phyloP scores from a whole-genome alignment of 495 filamentous ascomycete genomes.

The Xylaria telfairii region DNA sequence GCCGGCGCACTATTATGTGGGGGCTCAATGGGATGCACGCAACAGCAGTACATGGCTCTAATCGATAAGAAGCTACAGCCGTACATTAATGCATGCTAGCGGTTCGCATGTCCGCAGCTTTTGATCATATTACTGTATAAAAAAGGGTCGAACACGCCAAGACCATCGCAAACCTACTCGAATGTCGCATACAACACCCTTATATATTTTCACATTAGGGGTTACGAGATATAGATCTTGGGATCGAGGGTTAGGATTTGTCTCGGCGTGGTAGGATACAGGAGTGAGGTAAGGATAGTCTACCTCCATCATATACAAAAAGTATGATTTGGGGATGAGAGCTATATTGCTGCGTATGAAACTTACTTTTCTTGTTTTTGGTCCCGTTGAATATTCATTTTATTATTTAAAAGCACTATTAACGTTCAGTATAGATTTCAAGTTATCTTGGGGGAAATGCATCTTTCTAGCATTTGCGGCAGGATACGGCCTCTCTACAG shows the following conservation, averaged over 20 bases:
- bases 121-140: too few species aligned
- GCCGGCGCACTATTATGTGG: too few species aligned
- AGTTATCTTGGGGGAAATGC: slow-evolving; percentile 4
- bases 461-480: slow-evolving; percentile 7
- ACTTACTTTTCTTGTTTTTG: background rate
- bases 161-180: background rate
- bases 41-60: too few species aligned
- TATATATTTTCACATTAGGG: background rate
- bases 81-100: too few species aligned
- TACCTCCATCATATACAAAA: background rate
- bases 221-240: background rate
- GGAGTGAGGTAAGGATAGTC: slow-evolving; percentile 13
- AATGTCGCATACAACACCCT: background rate
- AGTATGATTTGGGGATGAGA: background rate
- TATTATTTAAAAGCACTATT: background rate
- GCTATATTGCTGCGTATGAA: background rate
- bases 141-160: background rate
- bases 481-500: slow-evolving; percentile 13
- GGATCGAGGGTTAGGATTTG: background rate
- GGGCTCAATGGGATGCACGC: too few species aligned
- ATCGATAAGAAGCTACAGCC: slow-evolving; percentile 15
- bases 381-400: background rate
- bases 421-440: background rate
- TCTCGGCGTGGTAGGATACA: background rate
- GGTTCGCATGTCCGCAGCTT: too few species aligned